Conservation (phyloP, 2,329 filamentous ascomycete species). For the Cytospora piceicola region DNA sequence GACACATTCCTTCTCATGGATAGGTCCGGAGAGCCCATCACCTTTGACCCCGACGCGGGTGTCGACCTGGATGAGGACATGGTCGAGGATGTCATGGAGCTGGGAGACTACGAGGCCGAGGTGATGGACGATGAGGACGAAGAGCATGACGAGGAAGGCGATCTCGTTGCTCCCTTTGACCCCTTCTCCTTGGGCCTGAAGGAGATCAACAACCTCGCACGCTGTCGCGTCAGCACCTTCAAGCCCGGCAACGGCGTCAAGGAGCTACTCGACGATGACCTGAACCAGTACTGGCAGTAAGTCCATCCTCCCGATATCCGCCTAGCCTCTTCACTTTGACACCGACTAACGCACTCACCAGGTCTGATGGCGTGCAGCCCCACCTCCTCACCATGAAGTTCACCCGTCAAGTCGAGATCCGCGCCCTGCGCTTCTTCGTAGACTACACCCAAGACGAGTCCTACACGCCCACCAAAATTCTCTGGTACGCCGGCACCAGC, state of each 20-base stretch:
- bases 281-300: slow-evolving; percentile 78
- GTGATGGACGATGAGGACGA: slow-evolving; percentile 22
- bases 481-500: slow-evolving; percentile 86
- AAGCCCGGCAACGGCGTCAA: slow-evolving; percentile 81
- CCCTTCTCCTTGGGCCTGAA: slow-evolving; percentile 65
- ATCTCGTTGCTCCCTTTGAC: slow-evolving; percentile 46
- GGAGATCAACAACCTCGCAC: slow-evolving; percentile 82
- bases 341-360: slow-evolving; percentile 37
- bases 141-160: slow-evolving; percentile 20
- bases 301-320: slow-evolving; percentile 37
- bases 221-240: slow-evolving; percentile 79
- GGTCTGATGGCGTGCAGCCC: slow-evolving; percentile 82
- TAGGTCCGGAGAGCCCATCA: not conserved
- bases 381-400: slow-evolving; percentile 82
- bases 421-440: slow-evolving; percentile 79
- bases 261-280: slow-evolving; percentile 74
- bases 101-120: slow-evolving; percentile 19
- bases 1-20: not conserved
- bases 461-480: slow-evolving; percentile 93
- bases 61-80: slow-evolving; percentile 22
- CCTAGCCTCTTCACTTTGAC: not conserved
- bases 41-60: slow-evolving; percentile 9
- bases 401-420: slow-evolving; percentile 79
- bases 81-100: slow-evolving; percentile 15
- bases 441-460: slow-evolving; percentile 94